Percentiles rank a stretch among this genome's conserved stretches.
Evolutionary conservation across 129 eudicot species (phyloP).

Genomic region (Chrysanthemum makinoi): DNA sequence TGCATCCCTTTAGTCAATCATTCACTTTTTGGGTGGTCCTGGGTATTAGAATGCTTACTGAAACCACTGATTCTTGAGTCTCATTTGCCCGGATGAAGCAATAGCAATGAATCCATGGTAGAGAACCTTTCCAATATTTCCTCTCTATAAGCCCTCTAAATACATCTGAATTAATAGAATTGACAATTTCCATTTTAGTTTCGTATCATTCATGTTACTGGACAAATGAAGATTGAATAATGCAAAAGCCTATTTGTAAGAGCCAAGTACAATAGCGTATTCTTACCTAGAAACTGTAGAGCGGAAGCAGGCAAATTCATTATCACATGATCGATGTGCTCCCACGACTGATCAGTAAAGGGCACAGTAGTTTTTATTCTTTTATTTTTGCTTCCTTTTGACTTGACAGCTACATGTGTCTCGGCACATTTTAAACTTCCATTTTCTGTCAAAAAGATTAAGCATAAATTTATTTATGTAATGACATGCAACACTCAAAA

Average conservation of each 20-base stretch:
- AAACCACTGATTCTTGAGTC: conserved; percentile 58
- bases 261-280: not conserved
- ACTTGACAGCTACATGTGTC: conserved; percentile 44
- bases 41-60: conserved; percentile 39
- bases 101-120: conserved; percentile 96
- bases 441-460: conserved; percentile 28
- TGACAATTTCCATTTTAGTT: conserved; percentile 6
- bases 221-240: conserved; percentile 1
- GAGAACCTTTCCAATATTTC: conserved; percentile 77
- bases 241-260: not conserved
- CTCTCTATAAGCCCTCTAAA: conserved; percentile 56
- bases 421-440: conserved; percentile 28
- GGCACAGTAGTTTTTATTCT: conserved; percentile 49
- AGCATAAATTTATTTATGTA: not conserved
- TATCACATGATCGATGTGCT: conserved; percentile 89
- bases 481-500: no score
- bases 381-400: conserved; percentile 58
- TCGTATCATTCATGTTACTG: not conserved
- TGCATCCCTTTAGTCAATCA: not conserved
- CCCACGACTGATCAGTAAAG: conserved; percentile 70
- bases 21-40: no score
- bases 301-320: conserved; percentile 98
- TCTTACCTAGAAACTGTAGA: conserved; percentile 74
- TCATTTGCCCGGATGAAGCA: conserved; percentile 93
- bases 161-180: conserved; percentile 53